Conservation (phyloP, 2,329 filamentous ascomycete genomes). For the Atkinsonella hypoxylon region DNA sequence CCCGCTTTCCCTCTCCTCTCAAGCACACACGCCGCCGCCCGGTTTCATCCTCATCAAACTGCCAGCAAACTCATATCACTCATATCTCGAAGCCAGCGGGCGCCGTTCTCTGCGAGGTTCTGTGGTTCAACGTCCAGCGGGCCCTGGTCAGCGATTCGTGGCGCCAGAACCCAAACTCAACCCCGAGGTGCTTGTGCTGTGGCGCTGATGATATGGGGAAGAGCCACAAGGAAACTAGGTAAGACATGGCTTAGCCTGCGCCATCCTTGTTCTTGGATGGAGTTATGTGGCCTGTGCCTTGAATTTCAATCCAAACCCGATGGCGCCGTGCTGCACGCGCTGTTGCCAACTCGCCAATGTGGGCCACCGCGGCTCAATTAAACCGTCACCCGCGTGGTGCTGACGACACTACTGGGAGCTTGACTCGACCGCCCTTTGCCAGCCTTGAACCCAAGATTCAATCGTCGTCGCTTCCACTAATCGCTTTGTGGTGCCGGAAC, state of each 20-base stretch:
- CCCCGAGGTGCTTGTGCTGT: background rate
- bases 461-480: background rate
- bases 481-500: background rate
- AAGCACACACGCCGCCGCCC: too few relatives aligned
- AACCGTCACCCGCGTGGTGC: too few relatives aligned
- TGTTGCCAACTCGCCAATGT: background rate
- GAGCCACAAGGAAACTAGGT: background rate
- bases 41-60: too few relatives aligned
- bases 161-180: background rate
- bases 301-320: background rate
- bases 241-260: background rate
- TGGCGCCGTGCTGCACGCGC: background rate
- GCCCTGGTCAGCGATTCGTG: background rate
- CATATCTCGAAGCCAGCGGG: background rate
- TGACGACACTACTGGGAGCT: background rate
- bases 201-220: background rate
- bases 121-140: background rate
- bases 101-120: background rate
- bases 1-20: too few relatives aligned
- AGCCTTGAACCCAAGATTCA: background rate
- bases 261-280: background rate
- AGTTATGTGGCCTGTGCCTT: background rate
- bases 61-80: too few relatives aligned
- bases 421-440: background rate
- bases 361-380: too few relatives aligned